Evolutionary conservation across 192 early-diverging fungal species (phyloP), one percentile per base, ranked within the genome.

Genomic region (Coemansia sp.): DNA sequence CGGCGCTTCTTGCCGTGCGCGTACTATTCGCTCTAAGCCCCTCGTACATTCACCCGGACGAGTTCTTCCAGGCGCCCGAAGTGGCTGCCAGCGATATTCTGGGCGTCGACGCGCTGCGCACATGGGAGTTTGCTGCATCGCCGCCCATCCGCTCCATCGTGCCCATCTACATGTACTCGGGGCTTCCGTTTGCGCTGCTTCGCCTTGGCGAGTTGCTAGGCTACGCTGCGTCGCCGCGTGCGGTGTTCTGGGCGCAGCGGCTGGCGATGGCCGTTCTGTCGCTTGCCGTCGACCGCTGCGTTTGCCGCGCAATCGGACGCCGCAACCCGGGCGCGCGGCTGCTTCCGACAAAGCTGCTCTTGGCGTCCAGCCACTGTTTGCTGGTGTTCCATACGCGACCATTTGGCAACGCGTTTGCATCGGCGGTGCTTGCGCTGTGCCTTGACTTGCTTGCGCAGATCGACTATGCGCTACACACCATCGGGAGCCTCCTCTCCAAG

Each of bases 41-140:
- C 18, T 85, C 89, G 1, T 95, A 94, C 66, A 88, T 95, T 59
- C 93, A 95, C 69, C 93, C 93, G 6, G 93, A 95, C 71, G 92
- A 95, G 76, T 92, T 87, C 75, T 93, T 93, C 71, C 93, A 95
- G 71, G 85, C 84, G 12, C 85, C 88, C 18, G 93, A 95, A 78
- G 78, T 93, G 23, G 87, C 88, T 8, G 90, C 91, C 34, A 84
- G 85, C 69, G 73, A 81, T 14, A 70, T 92, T 9, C 85, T 92
- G 43, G 62, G 75, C 4, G 49, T 85, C 6, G 74, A 88, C 0
- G 76, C 78, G 3, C 71, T 85, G 45, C 84, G 78, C 23, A 91
- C 93, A 16, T 95, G 93, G 93, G 93, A 95, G 71, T 95, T 90
- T 62, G n/a, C n/a, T n/a, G 67, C 67, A 6, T 6, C 58, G 34